Evolutionary conservation across 2,329 filamentous ascomycete genomes (phyloP).

Genomic region (Colletotrichum orchidophilum): DNA sequence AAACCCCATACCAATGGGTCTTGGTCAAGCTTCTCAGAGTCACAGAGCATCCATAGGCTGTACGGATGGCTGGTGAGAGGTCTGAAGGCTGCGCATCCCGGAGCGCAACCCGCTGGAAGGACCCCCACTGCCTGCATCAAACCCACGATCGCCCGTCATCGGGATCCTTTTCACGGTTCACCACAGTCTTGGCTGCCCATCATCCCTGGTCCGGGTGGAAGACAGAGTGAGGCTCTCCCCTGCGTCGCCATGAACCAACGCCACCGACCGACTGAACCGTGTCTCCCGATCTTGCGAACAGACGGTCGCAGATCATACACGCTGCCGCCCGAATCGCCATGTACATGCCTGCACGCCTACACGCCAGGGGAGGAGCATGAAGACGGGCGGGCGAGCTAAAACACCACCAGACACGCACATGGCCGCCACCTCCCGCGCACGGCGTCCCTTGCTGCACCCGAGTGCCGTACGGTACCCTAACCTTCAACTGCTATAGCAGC

Average conservation of each 20-base stretch:
- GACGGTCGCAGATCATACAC: slow-evolving; percentile 6
- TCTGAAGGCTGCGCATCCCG: neutral
- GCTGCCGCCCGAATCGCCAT: neutral
- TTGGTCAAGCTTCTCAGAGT: neutral
- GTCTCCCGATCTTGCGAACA: slow-evolving; percentile 16
- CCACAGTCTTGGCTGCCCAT: slow-evolving; percentile 2
- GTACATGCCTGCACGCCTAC: neutral
- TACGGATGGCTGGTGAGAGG: neutral
- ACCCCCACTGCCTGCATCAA: neutral
- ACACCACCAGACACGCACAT: slow-evolving; percentile 6
- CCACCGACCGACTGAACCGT: slow-evolving; percentile 10
- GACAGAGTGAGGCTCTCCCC: slow-evolving; percentile 7
- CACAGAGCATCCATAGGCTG: neutral
- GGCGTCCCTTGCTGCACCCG: neutral
- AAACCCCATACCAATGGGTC: neutral
- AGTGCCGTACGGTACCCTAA: neutral
- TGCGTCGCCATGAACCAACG: slow-evolving; percentile 18
- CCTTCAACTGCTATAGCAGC: neutral
- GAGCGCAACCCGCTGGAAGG: neutral
- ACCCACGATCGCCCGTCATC: slow-evolving; percentile 25
- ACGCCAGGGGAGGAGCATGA: neutral
- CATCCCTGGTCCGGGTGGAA: neutral
- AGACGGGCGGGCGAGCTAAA: neutral
- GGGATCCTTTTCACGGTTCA: neutral
- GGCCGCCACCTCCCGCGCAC: slow-evolving; percentile 6